Evolutionary conservation across 2,329 filamentous ascomycete species (phyloP).

Genomic region (Xylaria sp.): DNA sequence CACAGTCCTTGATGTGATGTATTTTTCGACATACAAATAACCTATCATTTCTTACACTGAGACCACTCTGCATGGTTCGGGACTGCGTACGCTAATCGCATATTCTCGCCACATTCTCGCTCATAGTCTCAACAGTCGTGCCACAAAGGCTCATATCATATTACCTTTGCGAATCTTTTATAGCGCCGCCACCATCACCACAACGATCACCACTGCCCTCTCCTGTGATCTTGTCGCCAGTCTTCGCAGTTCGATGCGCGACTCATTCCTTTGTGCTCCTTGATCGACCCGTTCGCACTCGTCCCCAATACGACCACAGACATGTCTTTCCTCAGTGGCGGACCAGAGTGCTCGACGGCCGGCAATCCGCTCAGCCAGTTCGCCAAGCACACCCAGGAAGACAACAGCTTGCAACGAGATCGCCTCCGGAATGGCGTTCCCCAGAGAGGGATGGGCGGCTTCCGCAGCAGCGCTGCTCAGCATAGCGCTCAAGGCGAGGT

Average conservation of each 20-base stretch:
- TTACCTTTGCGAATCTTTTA: not conserved
- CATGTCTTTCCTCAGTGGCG: slow-evolving; percentile 96
- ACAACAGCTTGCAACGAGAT: slow-evolving; percentile 93
- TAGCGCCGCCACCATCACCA: not conserved
- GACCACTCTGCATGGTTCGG: not conserved
- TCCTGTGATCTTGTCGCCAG: not conserved
- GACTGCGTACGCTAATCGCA: not conserved
- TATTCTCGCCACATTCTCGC: not conserved
- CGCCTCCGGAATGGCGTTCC: slow-evolving; percentile 81
- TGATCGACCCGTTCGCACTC: not conserved
- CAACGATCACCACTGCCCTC: not conserved
- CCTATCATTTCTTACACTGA: not conserved
- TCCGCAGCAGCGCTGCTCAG: slow-evolving; percentile 78
- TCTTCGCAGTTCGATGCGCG: slow-evolving; percentile 12
- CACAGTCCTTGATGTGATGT: not conserved
- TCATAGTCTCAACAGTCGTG: not conserved
- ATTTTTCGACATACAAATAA: not conserved
- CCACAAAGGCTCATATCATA: not conserved
- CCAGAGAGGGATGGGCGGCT: slow-evolving; percentile 76
- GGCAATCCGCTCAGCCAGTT: slow-evolving; percentile 97
- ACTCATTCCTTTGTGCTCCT: not conserved
- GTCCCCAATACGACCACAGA: slow-evolving; percentile 36
- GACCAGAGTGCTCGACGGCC: slow-evolving; percentile 90
- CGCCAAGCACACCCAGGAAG: slow-evolving; percentile 95
- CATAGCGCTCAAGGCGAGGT: slow-evolving; percentile 80